Base-by-base conservation (phyloP, 2,329 filamentous ascomycete species). In the Diaporthe sp. region DNA sequence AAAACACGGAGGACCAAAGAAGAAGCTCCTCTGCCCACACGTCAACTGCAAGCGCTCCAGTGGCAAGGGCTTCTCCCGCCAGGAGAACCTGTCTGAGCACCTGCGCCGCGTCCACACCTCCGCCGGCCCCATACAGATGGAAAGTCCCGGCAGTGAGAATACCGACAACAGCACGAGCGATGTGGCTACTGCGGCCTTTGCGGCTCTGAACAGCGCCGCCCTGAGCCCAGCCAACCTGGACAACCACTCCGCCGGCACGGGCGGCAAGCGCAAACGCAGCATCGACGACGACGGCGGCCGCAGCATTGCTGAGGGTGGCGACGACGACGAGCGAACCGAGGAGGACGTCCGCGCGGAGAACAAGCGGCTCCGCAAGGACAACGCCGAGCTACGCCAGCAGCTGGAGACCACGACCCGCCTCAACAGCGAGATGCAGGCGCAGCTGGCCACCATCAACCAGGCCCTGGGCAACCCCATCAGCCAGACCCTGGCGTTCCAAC, bases 21-120 rank as follows among this genome's bases (percentile, higher is more conserved):
- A 97, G 77, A 93, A 94, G 3, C 90, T 98, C 73, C 94, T 95
- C 86, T 98, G 96, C 81, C 95, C 95, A 0, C 94, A 96, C 80
- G 84, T 88, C 51, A 95, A 95, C 82, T 98, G 96, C 89, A 98
- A 98, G 83, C 93, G 96, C 51, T 94, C 95, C 81, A 92, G 91
- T 0, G 96, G 95, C 77, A 94, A 95, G 80, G 95, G 95, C 31
- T 98, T 98, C 83, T 97, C 96, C 12, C 92, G 96, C 68, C 94
- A 96, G 81, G 96, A 98, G 85, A 98, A 98, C 80, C 88, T 98
- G 5, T 95, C 96, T 82, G 96, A 98, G 85, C 96, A 98, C 84
- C 87, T 98, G 25, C 94, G 96, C 28, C 92, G 96, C 37, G 94
- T 97, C n/a, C 96, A 98, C 82, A 93, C 90, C 57, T 75, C 79